Evolutionary conservation across 139 green algal species (phyloP), one percentile per base, ranked within the genome.

Genomic region (Desmodesmus armatus): DNA sequence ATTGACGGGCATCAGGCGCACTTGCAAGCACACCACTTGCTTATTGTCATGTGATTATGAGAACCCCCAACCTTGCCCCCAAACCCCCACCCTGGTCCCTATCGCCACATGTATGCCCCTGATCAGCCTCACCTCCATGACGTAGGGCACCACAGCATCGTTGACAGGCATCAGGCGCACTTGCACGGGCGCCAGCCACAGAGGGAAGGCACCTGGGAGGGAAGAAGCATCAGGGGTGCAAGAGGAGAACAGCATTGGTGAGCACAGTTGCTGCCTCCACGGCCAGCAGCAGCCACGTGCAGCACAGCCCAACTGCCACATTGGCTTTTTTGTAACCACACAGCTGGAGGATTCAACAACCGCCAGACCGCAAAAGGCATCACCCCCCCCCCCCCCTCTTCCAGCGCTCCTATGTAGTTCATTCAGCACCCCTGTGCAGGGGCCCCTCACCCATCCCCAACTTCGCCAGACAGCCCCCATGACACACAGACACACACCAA

Each of bases 181-280:
- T 93, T 99, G 96, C 81, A 95, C 90, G 3, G 96, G 96, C 2
- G 96, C 95, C 76, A 99, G 78, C 96, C 96, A 99, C 75, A 98
- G 85, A 17, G 96, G 96, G 88, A 99, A 99, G 31, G 96, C 93
- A 11, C 91, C n/a, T n/a, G n/a, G n/a, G n/a, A n/a, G n/a, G 91
- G 39, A n/a, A n/a, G n/a, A n/a, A n/a, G n/a, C n/a, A n/a, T 85
- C 92, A 98, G 95, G n/a, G n/a, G n/a, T n/a, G n/a, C n/a, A n/a
- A n/a, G n/a, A n/a, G n/a, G n/a, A n/a, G n/a, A n/a, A n/a, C n/a
- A n/a, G n/a, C n/a, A n/a, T n/a, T n/a, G n/a, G n/a, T n/a, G n/a
- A n/a, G n/a, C n/a, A n/a, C n/a, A n/a, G n/a, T n/a, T n/a, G n/a
- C n/a, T n/a, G n/a, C n/a, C n/a, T n/a, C n/a, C 79, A 94, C 89